Percentiles rank a stretch among this genome's conserved stretches.
phyloP scores from a whole-genome alignment of 2,329 filamentous ascomycete genomes.

The Xylaria multiplex region DNA sequence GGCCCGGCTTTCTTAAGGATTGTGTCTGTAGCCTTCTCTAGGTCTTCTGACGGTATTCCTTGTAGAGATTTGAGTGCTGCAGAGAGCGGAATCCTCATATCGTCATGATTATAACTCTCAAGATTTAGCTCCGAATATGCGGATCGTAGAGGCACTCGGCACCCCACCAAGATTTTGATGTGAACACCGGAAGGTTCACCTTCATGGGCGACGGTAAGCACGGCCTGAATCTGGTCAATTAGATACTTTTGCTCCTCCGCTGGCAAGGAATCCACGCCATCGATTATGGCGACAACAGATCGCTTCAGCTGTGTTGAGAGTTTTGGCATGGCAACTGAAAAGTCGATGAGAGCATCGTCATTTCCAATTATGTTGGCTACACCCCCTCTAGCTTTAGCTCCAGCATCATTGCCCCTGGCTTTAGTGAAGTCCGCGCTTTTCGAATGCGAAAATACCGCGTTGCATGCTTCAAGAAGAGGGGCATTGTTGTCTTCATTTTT shows the following conservation, averaged over 20 bases:
- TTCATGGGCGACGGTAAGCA: not conserved
- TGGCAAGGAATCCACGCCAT: not conserved
- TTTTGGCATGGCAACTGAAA: constrained; percentile 7
- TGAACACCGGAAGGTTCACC: not conserved
- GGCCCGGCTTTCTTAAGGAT: constrained; percentile 10
- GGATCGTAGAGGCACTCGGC: not conserved
- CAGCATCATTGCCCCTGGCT: not conserved
- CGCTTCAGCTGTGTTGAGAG: not conserved
- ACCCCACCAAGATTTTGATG: constrained; percentile 6
- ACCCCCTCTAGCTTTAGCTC: not conserved
- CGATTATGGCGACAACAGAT: not conserved
- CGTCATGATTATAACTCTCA: constrained; percentile 1
- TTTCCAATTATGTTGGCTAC: constrained; percentile 3
- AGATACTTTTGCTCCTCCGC: constrained; percentile 2
- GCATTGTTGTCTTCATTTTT: not conserved
- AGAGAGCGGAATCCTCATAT: constrained; percentile 3
- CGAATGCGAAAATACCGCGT: not conserved
- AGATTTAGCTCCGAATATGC: not conserved
- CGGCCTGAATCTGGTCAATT: not conserved
- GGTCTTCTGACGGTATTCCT: constrained; percentile 4
- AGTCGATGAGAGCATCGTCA: not conserved
- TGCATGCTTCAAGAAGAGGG: constrained; percentile 5
- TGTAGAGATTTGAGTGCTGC: constrained; percentile 3
- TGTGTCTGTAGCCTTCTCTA: not conserved
- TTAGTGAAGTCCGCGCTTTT: not conserved